Conservation (phyloP, 371 early-diverging fungal species). For the Vittaforma corneae region DNA sequence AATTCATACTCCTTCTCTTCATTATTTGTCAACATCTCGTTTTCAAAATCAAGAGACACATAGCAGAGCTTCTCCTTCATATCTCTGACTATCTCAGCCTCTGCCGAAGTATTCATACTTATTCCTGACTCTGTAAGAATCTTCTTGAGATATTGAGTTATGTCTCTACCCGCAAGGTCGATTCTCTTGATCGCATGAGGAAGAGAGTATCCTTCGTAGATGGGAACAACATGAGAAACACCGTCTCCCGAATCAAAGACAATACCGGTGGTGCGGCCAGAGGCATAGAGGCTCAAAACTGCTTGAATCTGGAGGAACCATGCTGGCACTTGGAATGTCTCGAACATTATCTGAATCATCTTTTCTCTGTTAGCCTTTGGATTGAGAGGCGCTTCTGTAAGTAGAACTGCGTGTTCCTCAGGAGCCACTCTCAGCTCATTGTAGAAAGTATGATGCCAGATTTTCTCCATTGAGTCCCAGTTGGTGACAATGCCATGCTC, state of each 20-base stretch:
- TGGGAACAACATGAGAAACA: conserved; percentile 97
- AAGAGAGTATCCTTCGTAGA: conserved; percentile 97
- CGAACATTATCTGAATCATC: conserved; percentile 99
- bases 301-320: conserved; percentile 98
- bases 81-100: conserved; percentile 97
- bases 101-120: conserved; percentile 93
- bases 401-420: conserved; percentile 92
- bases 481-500: conserved; percentile 99
- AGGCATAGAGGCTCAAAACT: conserved; percentile 85
- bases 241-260: conserved; percentile 99
- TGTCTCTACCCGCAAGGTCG: conserved; percentile 84
- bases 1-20: conserved; percentile 80
- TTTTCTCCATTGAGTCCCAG: conserved; percentile 99
- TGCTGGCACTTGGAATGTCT: conserved; percentile 93
- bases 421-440: conserved; percentile 73
- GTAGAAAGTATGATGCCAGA: conserved; percentile 97
- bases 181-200: conserved; percentile 92
- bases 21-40: conserved; percentile 73
- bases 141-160: conserved; percentile 88
- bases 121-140: conserved; percentile 95
- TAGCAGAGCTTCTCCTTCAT: conserved; percentile 99
- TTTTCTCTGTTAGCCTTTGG: conserved; percentile 99
- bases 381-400: conserved; percentile 98
- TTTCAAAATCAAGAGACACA: conserved; percentile 90
- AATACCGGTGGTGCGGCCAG: conserved; percentile 99